phyloP scores from a whole-genome alignment of 495 filamentous ascomycete species.

The Penicillium fimorum region DNA sequence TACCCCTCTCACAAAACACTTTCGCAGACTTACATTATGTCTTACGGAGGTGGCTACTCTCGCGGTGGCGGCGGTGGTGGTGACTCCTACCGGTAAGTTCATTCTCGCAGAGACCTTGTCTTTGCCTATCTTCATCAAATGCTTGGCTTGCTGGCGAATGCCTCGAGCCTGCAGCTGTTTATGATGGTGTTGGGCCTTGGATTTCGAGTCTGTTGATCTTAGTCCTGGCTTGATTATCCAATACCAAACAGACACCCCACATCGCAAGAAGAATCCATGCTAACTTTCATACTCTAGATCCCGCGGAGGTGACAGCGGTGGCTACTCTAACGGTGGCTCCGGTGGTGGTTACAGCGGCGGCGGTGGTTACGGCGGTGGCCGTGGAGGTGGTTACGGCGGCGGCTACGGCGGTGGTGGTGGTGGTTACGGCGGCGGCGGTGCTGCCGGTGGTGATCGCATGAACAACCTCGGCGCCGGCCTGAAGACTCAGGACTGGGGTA shows the following conservation, averaged over 20 bases:
- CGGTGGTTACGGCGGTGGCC: constrained; percentile 46
- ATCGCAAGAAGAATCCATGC: constrained; percentile 8
- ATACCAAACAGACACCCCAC: neutral
- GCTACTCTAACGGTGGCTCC: constrained; percentile 45
- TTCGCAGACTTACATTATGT: constrained; percentile 52
- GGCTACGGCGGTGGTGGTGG: constrained; percentile 54
- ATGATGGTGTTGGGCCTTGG: constrained; percentile 6
- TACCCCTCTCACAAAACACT: constrained; percentile 27
- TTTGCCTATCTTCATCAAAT: neutral
- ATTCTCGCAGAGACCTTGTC: constrained; percentile 4
- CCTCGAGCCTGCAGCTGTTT: neutral
- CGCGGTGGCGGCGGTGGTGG: constrained; percentile 32
- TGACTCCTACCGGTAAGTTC: constrained; percentile 47
- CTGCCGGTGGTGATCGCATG: constrained; percentile 86
- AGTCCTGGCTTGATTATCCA: neutral
- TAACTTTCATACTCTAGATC: constrained; percentile 33
- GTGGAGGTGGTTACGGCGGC: constrained; percentile 50
- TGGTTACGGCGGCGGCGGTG: constrained; percentile 50
- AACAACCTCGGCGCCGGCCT: constrained; percentile 81
- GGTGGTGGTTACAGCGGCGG: constrained; percentile 28
- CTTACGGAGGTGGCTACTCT: constrained; percentile 69
- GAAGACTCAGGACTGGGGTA: constrained; percentile 85
- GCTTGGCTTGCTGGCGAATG: neutral
- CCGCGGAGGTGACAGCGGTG: constrained; percentile 42
- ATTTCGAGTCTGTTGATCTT: neutral